phyloP scores from a whole-genome alignment of 108 stramenopile genomes.

The Nannochloropsis gaditana region DNA sequence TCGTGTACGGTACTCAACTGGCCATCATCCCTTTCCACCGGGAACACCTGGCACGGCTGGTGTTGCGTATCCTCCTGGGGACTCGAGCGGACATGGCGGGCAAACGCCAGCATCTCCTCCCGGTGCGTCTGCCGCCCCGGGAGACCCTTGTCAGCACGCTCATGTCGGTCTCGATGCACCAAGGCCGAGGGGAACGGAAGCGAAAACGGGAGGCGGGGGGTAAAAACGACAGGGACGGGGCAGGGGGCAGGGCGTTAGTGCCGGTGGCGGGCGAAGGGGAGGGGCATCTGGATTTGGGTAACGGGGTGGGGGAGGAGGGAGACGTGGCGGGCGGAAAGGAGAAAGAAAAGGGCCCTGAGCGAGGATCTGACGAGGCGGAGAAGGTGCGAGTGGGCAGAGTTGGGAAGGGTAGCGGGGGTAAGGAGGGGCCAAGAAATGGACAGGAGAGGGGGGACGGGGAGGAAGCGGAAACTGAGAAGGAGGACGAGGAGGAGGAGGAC shows the following conservation, averaged over 20 bases:
- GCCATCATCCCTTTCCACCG: background rate
- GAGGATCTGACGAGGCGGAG: background rate
- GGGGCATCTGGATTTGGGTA: constrained; percentile 14
- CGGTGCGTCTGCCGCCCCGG: background rate
- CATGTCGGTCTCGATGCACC: background rate
- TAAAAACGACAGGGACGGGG: background rate
- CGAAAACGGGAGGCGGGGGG: background rate
- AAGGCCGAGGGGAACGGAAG: background rate
- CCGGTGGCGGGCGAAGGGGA: background rate
- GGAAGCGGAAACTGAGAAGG: background rate
- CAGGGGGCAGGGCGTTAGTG: background rate
- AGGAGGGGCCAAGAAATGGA: background rate
- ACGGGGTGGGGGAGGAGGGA: background rate
- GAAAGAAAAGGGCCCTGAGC: background rate
- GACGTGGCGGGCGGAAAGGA: background rate
- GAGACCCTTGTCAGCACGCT: background rate
- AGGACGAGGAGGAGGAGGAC: constrained; percentile 1
- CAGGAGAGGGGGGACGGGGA: background rate
- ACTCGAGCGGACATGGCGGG: background rate
- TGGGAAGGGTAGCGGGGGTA: background rate
- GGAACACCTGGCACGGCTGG: background rate
- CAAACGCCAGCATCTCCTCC: background rate
- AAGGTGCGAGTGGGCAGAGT: too few relatives aligned
- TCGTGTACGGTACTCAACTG: background rate
- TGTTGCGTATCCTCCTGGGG: constrained; percentile 11